Evolutionary conservation across 2,329 filamentous ascomycete genomes (phyloP).

Genomic region (Arthrobotrys megalospora): DNA sequence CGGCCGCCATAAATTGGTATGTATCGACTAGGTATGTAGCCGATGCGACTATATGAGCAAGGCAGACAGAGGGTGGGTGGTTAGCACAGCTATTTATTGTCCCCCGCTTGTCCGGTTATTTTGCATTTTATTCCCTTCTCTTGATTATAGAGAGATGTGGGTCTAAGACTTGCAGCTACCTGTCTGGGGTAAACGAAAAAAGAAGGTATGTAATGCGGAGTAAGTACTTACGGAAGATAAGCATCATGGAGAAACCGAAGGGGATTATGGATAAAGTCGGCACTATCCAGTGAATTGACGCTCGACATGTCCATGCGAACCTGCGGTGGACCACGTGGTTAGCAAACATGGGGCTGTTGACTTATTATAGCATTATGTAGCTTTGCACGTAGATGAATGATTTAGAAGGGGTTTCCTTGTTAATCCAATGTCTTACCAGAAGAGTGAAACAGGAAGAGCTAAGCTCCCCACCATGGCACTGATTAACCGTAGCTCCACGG

Average conservation of each 20-base stretch:
- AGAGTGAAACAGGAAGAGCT: constrained; percentile 72
- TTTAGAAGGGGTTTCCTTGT: background rate
- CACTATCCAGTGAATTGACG: constrained; percentile 71
- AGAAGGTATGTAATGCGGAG: background rate
- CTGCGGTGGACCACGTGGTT: constrained; percentile 28
- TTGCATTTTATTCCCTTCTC: constrained; percentile 23
- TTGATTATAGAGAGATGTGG: constrained; percentile 39
- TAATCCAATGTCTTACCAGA: constrained; percentile 68
- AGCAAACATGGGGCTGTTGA: constrained; percentile 17
- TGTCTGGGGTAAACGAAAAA: constrained; percentile 13
- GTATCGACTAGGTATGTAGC: constrained; percentile 73
- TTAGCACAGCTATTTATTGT: constrained; percentile 31
- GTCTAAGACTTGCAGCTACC: constrained; percentile 3
- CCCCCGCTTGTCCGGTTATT: constrained; percentile 37
- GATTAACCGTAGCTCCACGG: constrained; percentile 74
- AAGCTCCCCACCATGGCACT: constrained; percentile 74
- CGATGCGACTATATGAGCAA: constrained; percentile 44
- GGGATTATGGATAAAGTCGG: constrained; percentile 72
- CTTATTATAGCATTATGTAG: background rate
- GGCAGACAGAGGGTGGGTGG: background rate
- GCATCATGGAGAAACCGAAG: constrained; percentile 75
- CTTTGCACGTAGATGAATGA: constrained; percentile 3
- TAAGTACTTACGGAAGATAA: constrained; percentile 72
- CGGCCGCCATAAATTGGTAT: constrained; percentile 73
- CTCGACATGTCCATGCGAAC: constrained; percentile 74